Percentiles rank a stretch among this genome's conserved stretches.
These are phyloP conservation scores for Trichoderma pleuroti DNA, from an alignment of 2,329 filamentous ascomycete genomes.

Conservation along the genomic window DNA sequence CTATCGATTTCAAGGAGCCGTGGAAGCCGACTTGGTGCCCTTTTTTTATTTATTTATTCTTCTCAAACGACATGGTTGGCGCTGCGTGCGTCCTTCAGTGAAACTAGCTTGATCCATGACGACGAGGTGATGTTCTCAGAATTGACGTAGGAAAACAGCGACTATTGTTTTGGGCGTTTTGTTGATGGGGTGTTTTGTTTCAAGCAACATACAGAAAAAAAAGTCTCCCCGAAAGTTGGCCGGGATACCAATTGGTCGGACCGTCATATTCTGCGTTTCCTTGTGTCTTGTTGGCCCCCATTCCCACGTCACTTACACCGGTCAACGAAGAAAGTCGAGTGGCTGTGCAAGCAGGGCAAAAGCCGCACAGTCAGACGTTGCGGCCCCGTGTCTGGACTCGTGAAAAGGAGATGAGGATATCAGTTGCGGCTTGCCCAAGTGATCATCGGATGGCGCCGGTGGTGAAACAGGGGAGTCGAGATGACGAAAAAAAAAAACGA, in stretches of 20 bases:
- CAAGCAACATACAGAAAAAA: not conserved
- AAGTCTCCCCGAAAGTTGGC: not conserved
- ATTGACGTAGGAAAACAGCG: not conserved
- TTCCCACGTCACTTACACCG: not conserved
- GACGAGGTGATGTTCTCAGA: not conserved
- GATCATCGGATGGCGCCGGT: not conserved
- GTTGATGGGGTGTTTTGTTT: not conserved
- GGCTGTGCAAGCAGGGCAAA: not conserved
- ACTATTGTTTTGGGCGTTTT: not conserved
- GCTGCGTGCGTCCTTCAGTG: not conserved
- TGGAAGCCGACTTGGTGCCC: not conserved
- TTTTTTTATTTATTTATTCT: not conserved
- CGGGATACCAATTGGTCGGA: not conserved
- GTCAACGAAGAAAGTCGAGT: not conserved
- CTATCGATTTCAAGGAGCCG: not conserved
- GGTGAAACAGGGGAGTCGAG: not conserved
- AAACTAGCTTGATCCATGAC: not conserved
- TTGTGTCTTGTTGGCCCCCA: not conserved
- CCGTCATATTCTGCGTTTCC: not conserved
- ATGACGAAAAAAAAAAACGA: not conserved
- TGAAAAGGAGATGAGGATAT: not conserved
- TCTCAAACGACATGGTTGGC: not conserved
- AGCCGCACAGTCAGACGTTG: not conserved
- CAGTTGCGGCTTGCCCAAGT: not conserved
- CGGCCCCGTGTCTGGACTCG: not conserved